Evolutionary conservation across 2,329 filamentous ascomycete genomes (phyloP).

Genomic region (Trichothecium sympodiale): DNA sequence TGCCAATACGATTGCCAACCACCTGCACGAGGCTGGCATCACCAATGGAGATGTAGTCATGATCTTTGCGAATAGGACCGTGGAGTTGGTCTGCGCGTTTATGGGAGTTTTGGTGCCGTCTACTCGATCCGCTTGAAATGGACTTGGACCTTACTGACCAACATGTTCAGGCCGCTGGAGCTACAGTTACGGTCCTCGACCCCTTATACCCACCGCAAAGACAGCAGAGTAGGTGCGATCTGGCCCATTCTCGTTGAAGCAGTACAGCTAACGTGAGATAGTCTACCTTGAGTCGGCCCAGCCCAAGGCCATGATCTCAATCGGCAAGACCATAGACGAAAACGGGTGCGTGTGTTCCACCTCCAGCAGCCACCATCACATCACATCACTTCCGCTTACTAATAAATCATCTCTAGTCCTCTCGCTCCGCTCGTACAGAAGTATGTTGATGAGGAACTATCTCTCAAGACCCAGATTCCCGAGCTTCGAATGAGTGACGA

Average conservation of each 20-base stretch:
- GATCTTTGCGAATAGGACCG: conserved; percentile 77
- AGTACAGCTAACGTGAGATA: background rate
- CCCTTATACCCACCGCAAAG: conserved; percentile 32
- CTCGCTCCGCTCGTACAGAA: conserved; percentile 35
- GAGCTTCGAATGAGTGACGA: conserved; percentile 60
- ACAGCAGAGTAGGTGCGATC: conserved; percentile 11
- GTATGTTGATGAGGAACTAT: conserved; percentile 64
- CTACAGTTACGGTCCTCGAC: conserved; percentile 59
- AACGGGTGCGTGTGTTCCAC: conserved; percentile 6
- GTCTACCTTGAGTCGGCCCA: conserved; percentile 71
- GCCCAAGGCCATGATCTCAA: conserved; percentile 55
- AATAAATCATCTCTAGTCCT: conserved; percentile 25
- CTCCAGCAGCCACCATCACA: too few species aligned
- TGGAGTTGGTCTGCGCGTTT: conserved; percentile 54
- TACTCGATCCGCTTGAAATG: background rate
- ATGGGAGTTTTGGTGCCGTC: conserved; percentile 55
- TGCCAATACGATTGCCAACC: conserved; percentile 68
- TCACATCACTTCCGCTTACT: too few species aligned
- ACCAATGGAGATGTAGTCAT: conserved; percentile 81
- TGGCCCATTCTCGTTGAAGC: background rate
- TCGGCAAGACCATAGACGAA: conserved; percentile 53
- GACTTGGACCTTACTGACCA: background rate
- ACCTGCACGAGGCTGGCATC: conserved; percentile 64
- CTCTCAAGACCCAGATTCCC: conserved; percentile 64
- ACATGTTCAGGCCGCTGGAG: conserved; percentile 37